Conservation (phyloP, 192 early-diverging fungal species). For the Funneliformis geosporum region DNA sequence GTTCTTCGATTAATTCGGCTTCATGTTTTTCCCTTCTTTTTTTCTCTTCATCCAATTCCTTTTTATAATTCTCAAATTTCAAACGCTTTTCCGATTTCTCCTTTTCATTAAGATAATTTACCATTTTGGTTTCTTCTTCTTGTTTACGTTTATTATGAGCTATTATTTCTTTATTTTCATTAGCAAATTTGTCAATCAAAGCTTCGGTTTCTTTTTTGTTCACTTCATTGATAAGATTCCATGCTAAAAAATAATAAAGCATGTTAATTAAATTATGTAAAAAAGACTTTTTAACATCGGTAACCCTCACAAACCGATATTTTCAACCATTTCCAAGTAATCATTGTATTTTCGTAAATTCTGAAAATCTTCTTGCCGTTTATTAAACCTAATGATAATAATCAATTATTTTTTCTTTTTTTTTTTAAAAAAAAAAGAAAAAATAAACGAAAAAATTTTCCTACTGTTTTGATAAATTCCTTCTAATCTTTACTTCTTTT, state of each 20-base stretch:
- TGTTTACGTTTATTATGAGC: slow-evolving; percentile 55
- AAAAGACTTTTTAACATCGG: not conserved
- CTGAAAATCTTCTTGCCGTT: slow-evolving; percentile 87
- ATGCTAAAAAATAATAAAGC: slow-evolving; percentile 44
- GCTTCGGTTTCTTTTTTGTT: slow-evolving; percentile 74
- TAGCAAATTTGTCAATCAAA: slow-evolving; percentile 65
- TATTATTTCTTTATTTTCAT: slow-evolving; percentile 80
- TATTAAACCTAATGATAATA: slow-evolving; percentile 32
- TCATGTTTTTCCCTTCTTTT: slow-evolving; percentile 60
- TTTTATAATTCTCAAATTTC: slow-evolving; percentile 64
- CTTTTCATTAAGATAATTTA: slow-evolving; percentile 45
- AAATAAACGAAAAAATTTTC: not conserved
- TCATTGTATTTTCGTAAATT: slow-evolving; percentile 79
- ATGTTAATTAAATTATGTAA: not conserved
- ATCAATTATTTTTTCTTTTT: not conserved
- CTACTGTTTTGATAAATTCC: slow-evolving; percentile 69
- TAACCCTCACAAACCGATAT: slow-evolving; percentile 59
- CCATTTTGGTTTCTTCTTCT: slow-evolving; percentile 57
- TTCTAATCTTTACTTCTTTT: slow-evolving; percentile 88
- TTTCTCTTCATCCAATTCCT: slow-evolving; percentile 67
- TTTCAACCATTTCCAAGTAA: slow-evolving; percentile 90
- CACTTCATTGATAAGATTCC: slow-evolving; percentile 79
- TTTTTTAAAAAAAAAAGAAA: not conserved
- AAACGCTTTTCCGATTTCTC: slow-evolving; percentile 51
- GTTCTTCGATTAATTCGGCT: slow-evolving; percentile 65